phyloP scores from a whole-genome alignment of 345 rosid genomes.

The Alliaria petiolata region DNA sequence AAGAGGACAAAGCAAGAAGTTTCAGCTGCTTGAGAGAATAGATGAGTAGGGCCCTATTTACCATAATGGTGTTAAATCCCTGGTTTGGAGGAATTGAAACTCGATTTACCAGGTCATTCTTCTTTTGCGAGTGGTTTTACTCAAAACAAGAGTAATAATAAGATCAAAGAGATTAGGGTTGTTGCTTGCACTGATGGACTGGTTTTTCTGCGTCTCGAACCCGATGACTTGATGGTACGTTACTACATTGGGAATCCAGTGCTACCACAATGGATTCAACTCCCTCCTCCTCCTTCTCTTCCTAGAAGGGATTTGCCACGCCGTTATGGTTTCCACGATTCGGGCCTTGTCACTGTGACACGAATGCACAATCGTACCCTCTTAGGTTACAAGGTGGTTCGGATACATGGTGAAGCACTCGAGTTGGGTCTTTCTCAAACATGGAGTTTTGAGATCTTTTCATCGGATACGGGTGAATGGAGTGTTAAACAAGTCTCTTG shows the following conservation, averaged over 20 bases:
- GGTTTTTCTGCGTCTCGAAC: background rate
- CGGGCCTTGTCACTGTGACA: slow-evolving; percentile 4
- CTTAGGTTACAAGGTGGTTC: slow-evolving; percentile 6
- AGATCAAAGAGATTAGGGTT: background rate
- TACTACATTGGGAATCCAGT: background rate
- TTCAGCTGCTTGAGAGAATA: too few species aligned
- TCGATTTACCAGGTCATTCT: background rate
- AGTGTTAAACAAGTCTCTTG: background rate
- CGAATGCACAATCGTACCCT: background rate
- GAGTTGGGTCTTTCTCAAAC: too few species aligned
- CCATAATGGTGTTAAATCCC: too few species aligned
- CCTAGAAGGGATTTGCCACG: background rate
- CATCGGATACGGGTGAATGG: background rate
- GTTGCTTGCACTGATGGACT: background rate
- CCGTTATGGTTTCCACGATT: background rate
- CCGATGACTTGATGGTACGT: background rate
- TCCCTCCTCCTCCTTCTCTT: background rate
- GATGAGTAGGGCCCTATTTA: too few species aligned
- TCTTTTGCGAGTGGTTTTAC: background rate
- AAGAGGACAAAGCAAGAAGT: too few species aligned
- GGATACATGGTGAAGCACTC: background rate
- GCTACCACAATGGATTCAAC: background rate
- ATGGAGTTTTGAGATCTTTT: background rate
- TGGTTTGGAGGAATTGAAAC: background rate
- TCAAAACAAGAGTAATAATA: too few species aligned